These are phyloP conservation scores for Aspergillus amoenus DNA, from an alignment of 2,329 filamentous ascomycete species.

Conservation along the genomic window DNA sequence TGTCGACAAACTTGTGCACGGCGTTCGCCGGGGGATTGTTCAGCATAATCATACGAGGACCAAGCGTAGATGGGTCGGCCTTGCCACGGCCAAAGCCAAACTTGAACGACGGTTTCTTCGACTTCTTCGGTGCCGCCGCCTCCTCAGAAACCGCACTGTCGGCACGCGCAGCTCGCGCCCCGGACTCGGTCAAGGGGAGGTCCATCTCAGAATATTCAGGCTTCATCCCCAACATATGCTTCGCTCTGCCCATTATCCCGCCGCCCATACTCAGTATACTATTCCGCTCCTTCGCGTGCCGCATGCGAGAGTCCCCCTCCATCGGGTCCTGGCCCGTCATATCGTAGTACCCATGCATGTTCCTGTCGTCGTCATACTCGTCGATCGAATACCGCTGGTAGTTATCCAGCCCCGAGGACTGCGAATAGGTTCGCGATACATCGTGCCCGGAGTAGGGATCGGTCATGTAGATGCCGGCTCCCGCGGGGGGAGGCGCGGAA, in stretches of 20 bases:
- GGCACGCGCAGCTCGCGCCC: constrained; percentile 49
- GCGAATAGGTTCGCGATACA: constrained; percentile 57
- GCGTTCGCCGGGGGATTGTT: constrained; percentile 95
- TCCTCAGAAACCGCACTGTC: constrained; percentile 47
- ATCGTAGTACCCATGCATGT: constrained; percentile 70
- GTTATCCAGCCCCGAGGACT: constrained; percentile 80
- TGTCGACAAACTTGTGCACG: constrained; percentile 87
- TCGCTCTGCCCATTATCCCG: constrained; percentile 80
- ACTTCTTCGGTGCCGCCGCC: constrained; percentile 55
- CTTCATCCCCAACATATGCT: constrained; percentile 86
- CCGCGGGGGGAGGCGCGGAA: constrained; percentile 28
- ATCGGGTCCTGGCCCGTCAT: constrained; percentile 61
- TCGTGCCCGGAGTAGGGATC: constrained; percentile 39
- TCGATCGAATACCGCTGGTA: constrained; percentile 90
- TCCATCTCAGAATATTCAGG: constrained; percentile 97
- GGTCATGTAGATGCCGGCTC: constrained; percentile 35
- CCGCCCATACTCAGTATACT: constrained; percentile 86
- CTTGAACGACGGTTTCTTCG: constrained; percentile 77
- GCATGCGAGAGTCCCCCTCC: constrained; percentile 47
- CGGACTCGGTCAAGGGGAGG: constrained; percentile 82
- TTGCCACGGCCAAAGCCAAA: constrained; percentile 86
- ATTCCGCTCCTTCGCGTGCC: constrained; percentile 73
- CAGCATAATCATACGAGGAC: constrained; percentile 87
- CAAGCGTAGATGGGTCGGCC: constrained; percentile 84
- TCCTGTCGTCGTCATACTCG: constrained; percentile 76